phyloP scores from a whole-genome alignment of 768 basidiomycete species.

The Mycena haematopus region DNA sequence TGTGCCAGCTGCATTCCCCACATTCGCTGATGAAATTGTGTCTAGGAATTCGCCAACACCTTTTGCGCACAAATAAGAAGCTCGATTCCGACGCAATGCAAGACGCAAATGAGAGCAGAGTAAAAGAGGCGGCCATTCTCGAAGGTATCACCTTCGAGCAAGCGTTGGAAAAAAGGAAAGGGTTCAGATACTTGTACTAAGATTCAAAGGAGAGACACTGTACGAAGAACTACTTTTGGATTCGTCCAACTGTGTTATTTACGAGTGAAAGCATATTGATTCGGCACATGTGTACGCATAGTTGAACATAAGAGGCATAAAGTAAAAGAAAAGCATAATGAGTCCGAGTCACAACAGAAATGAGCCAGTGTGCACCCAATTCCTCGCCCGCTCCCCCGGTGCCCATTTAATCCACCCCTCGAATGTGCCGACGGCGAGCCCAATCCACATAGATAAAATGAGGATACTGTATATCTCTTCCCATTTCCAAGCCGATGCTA shows the following conservation, averaged over 20 bases:
- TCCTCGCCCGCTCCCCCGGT: conserved; percentile 25
- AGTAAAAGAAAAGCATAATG: too few relatives aligned
- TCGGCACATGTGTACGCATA: conserved; percentile 13
- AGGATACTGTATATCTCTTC: conserved; percentile 18
- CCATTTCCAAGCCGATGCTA: conserved; percentile 10
- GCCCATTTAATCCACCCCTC: conserved; percentile 19
- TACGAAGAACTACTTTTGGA: background rate
- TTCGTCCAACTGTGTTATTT: background rate
- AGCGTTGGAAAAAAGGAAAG: conserved; percentile 59
- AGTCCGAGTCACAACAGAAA: conserved; percentile 18
- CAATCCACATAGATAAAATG: conserved; percentile 23
- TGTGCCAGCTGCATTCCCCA: conserved; percentile 1
- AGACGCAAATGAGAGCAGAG: conserved; percentile 53
- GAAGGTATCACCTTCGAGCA: conserved; percentile 67
- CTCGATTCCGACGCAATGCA: conserved; percentile 56
- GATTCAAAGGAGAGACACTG: background rate
- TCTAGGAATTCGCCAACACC: conserved; percentile 50
- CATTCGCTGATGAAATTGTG: background rate
- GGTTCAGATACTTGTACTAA: conserved; percentile 64
- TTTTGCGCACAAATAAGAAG: conserved; percentile 53
- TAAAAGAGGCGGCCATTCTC: conserved; percentile 63
- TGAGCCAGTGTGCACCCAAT: conserved; percentile 28
- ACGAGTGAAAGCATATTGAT: background rate
- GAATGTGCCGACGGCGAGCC: conserved; percentile 3
- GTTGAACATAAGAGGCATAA: conserved; percentile 14